Conservation (phyloP, 495 filamentous ascomycete genomes). For the Xylaria scruposa region DNA sequence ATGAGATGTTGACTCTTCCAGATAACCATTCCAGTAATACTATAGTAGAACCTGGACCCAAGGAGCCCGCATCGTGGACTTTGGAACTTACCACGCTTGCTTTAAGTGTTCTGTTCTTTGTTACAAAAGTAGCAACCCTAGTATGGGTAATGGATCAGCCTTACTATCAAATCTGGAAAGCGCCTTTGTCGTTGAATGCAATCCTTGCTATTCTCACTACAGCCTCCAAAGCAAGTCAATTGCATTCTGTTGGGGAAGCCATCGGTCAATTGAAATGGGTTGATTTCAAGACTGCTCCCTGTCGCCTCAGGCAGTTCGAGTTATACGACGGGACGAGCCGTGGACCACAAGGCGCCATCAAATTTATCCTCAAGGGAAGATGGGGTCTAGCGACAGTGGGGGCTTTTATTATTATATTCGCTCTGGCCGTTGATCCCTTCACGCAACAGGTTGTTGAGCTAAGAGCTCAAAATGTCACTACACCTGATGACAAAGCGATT, state of each 20-base stretch:
- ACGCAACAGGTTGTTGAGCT: conserved; percentile 9
- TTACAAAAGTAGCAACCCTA: neutral
- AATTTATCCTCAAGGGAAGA: neutral
- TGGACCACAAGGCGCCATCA: neutral
- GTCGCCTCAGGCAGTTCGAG: conserved; percentile 2
- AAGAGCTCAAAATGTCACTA: neutral
- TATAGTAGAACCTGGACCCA: neutral
- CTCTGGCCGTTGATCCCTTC: neutral
- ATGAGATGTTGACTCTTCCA: neutral
- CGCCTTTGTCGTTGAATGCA: conserved; percentile 1
- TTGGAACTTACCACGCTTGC: neutral
- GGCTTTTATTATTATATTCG: neutral
- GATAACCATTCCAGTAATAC: neutral
- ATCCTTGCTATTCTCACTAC: conserved; percentile 13
- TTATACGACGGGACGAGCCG: conserved; percentile 6
- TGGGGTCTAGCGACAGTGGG: neutral
- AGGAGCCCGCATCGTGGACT: conserved; percentile 1
- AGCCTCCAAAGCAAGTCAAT: neutral
- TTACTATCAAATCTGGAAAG: conserved; percentile 1
- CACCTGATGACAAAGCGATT: neutral
- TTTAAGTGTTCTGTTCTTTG: conserved; percentile 4
- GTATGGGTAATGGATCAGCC: neutral
- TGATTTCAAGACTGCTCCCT: neutral
- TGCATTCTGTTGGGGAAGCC: conserved; percentile 1
- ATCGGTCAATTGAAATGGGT: conserved; percentile 19